Evolutionary conservation across 371 early-diverging fungal genomes (phyloP), one percentile per base, ranked within the genome.

Genomic region (Choanephora cucurbitarum): DNA sequence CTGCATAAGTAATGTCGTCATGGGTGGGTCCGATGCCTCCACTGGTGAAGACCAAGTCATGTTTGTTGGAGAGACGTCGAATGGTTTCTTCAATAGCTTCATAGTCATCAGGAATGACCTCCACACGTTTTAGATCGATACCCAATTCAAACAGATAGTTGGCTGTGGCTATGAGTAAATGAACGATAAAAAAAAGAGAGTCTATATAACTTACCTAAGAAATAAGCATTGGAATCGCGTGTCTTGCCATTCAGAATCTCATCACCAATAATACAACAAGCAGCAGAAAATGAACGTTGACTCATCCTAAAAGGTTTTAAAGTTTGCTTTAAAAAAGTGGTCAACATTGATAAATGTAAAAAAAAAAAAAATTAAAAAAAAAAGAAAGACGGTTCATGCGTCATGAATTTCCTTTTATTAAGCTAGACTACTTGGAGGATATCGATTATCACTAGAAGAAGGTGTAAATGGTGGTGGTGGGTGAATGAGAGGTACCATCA

Each of bases 191-290:
- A 43, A 22, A 17, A 46, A 37, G 5, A 41, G 6, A 23, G 34
- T 14, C 3, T 24, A 17, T 23, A 23, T 21, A 7, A 22, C 28
- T 57, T 66, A 79, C 80, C 85, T 17, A 87, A 69, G 37, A 60
- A 82, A 31, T 80, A 55, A 7, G 84, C 72, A 60, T 91, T 91
- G 24, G 79, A 71, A 66, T 91, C 92, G 39, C 62, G 74, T 15
- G 85, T 86, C 61, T 87, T 90, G 42, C 92, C 92, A 63, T 75
- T 80, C 15, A 91, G 79, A 19, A 91, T 84, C 57, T 91, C 91
- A 67, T 91, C 91, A 40, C 80, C 80, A 64, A 80, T 77, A n/a
- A 77, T 68, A 32, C 70, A 71, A 37, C 72, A 74, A 22, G 73
- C 75, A 7, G 80, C 80, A 39, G 59, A 52, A 17, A 58, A 52